Evolutionary conservation across 2,329 filamentous ascomycete species (phyloP).

Genomic region (Fusarium verrucosum): DNA sequence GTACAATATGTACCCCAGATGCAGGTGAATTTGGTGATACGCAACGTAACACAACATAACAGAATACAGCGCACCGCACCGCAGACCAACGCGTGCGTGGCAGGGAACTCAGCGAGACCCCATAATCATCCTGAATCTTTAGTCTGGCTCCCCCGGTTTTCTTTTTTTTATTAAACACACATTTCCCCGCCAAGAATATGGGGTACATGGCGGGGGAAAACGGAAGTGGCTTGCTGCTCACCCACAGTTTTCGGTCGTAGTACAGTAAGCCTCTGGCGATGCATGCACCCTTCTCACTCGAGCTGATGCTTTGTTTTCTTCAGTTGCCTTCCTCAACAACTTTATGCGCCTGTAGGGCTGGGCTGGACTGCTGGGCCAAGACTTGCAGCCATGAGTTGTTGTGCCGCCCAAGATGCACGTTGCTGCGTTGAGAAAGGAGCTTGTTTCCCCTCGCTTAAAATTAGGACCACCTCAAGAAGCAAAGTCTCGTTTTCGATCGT

Average conservation of each 20-base stretch:
- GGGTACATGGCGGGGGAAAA: conserved; percentile 33
- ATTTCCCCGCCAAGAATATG: conserved; percentile 34
- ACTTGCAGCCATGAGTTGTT: conserved; percentile 14
- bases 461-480: background rate
- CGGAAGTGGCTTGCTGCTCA: conserved; percentile 27
- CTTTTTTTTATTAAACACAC: background rate
- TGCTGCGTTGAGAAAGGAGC: conserved; percentile 18
- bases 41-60: background rate
- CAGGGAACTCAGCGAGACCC: no score
- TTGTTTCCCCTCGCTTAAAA: conserved; percentile 27
- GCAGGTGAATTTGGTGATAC: conserved; percentile 13
- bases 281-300: background rate
- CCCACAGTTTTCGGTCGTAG: conserved; percentile 1
- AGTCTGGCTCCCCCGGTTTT: conserved; percentile 5
- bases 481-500: background rate
- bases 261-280: background rate
- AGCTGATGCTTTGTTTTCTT: background rate
- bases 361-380: background rate
- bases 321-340: background rate
- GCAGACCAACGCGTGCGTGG: background rate
- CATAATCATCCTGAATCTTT: conserved; percentile 2
- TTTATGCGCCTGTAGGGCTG: background rate
- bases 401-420: conserved; percentile 19
- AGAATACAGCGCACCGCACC: no score
- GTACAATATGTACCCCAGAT: background rate